These are phyloP conservation scores for Cryptosporidium canis DNA, from an alignment of 169 alveolate genomes.

Conservation along the genomic window DNA sequence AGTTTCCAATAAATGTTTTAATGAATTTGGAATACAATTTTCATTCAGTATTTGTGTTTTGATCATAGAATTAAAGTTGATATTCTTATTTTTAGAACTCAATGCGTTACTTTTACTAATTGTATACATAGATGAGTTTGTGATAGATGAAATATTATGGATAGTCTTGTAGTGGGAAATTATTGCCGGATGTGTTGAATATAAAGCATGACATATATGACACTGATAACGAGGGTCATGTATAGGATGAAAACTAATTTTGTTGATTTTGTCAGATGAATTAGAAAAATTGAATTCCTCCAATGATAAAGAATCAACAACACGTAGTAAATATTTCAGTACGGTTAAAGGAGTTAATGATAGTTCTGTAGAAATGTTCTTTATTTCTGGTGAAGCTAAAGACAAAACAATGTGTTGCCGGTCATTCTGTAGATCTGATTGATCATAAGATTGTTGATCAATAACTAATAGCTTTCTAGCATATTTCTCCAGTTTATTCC, in stretches of 20 bases:
- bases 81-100: background rate
- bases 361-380: constrained; percentile 25
- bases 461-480: constrained; percentile 13
- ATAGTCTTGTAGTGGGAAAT: constrained; percentile 47
- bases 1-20: constrained; percentile 18
- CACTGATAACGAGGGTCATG: constrained; percentile 61
- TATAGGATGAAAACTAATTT: constrained; percentile 29
- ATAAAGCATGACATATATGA: constrained; percentile 54
- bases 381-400: constrained; percentile 64
- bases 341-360: constrained; percentile 18
- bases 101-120: background rate
- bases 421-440: background rate
- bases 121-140: constrained; percentile 59
- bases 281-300: background rate
- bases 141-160: constrained; percentile 32
- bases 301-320: constrained; percentile 54
- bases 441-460: background rate
- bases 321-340: constrained; percentile 49
- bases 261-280: background rate
- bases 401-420: constrained; percentile 19
- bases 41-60: constrained; percentile 38
- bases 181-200: constrained; percentile 70
- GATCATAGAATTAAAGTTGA: constrained; percentile 5
- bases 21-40: constrained; percentile 24
- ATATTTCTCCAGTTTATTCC: constrained; percentile 45